Percentiles rank a stretch among this genome's conserved stretches.
phyloP scores from a whole-genome alignment of 495 filamentous ascomycete species.

The Aspergillus bridgeri region DNA sequence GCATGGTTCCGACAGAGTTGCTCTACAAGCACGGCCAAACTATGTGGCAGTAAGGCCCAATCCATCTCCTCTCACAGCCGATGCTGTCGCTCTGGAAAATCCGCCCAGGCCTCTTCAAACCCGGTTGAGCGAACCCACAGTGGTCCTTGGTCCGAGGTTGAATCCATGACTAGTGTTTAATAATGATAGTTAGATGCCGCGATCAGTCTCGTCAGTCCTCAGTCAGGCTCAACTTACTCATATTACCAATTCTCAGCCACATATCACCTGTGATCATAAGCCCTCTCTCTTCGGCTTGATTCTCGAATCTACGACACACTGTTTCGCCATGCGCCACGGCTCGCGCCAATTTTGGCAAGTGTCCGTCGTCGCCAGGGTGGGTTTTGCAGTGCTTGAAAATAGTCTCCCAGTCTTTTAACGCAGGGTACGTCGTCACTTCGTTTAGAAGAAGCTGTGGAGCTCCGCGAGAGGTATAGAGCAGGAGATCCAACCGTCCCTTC shows the following conservation, averaged over 20 bases:
- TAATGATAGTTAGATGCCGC: conserved; percentile 11
- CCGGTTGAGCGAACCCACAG: conserved; percentile 37
- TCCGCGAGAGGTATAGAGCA: conserved; percentile 61
- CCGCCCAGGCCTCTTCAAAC: conserved; percentile 37
- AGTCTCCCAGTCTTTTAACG: conserved; percentile 43
- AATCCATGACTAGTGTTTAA: conserved; percentile 30
- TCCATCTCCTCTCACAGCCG: conserved; percentile 15
- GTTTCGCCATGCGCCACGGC: conserved; percentile 58
- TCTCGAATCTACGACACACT: conserved; percentile 43
- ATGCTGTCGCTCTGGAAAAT: conserved; percentile 20
- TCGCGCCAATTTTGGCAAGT: conserved; percentile 68
- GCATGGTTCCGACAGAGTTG: no score
- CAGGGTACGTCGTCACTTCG: conserved; percentile 51
- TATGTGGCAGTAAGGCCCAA: no score
- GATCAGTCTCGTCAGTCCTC: neutral
- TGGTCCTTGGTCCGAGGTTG: conserved; percentile 18
- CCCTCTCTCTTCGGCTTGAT: conserved; percentile 32
- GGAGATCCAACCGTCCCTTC: conserved; percentile 68
- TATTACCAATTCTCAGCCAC: conserved; percentile 68
- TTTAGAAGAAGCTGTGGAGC: conserved; percentile 52
- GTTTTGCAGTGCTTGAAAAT: conserved; percentile 53
- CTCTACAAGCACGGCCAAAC: no score
- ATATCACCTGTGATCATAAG: conserved; percentile 58
- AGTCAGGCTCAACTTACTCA: conserved; percentile 5
- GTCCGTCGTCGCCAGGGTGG: conserved; percentile 69